Conservation (phyloP, 495 filamentous ascomycete genomes). For the Aspergillus cristatus region DNA sequence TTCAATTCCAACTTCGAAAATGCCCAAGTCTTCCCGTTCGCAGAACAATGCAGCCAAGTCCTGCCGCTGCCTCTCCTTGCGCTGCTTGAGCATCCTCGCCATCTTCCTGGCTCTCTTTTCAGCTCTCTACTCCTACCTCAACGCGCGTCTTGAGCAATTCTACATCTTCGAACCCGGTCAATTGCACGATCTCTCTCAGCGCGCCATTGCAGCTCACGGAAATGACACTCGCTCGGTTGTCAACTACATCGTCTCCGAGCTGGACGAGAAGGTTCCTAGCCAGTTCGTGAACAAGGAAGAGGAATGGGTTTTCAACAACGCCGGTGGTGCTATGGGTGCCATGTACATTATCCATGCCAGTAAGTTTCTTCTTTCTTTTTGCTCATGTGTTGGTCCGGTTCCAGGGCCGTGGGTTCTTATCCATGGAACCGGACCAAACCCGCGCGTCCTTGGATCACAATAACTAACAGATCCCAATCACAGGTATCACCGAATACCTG, state of each 20-base stretch:
- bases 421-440: no score
- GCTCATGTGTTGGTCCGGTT: background rate
- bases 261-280: conserved; percentile 28
- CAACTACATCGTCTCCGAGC: conserved; percentile 47
- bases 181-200: conserved; percentile 57
- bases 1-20: background rate
- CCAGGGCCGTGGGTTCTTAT: no score
- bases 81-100: conserved; percentile 45
- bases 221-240: conserved; percentile 64
- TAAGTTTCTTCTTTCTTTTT: conserved; percentile 21
- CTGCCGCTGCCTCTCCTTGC: conserved; percentile 10
- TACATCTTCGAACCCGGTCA: conserved; percentile 66
- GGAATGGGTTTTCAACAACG: conserved; percentile 54
- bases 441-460: no score
- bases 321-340: conserved; percentile 77
- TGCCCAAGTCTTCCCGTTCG: background rate
- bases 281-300: conserved; percentile 34
- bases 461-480: no score
- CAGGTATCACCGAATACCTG: conserved; percentile 71
- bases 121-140: conserved; percentile 52
- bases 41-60: background rate
- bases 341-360: conserved; percentile 87
- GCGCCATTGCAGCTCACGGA: conserved; percentile 56
- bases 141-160: conserved; percentile 61
- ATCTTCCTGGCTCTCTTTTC: conserved; percentile 51